Base-by-base conservation (phyloP, 2,329 filamentous ascomycete genomes). In the Hypocrella siamensis region DNA sequence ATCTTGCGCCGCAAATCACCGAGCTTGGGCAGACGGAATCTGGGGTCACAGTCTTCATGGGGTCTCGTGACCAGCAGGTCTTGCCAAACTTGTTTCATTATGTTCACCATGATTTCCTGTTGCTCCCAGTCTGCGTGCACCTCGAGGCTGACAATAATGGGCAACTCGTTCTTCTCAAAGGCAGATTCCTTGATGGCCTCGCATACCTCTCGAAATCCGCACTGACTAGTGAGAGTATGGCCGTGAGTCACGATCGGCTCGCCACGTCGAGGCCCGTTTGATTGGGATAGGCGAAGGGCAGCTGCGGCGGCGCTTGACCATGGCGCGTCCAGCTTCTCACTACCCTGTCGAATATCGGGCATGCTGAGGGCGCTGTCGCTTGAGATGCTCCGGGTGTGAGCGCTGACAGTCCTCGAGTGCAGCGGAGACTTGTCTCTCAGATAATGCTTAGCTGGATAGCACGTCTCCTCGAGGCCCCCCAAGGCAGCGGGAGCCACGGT, bases 91-190 rank as follows among this genome's bases (percentile, higher is more conserved):
- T 93, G 75, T 41, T 75, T 75, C 79, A 98, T 94, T 40, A 96
- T 93, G 34, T 81, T 70, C 9, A 93, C 86, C 82, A 96, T 94
- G 31, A 80, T 68, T 40, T 84, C 75, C 53, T 98, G 90, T 53
- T 96, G 88, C 32, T 81, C 73, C 2, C 67, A 60, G 38, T 78
- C 72, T 11, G 84, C 79, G 52, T 96, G 88, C 1, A 96, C 82
- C 54, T 98, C 90, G 5, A 96, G 65, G 50, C 85, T 93, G 41
- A 96, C 73, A 36, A 96, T 92, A 25, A 98, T 61, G 1, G 90
- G 90, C 15, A 93, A 61, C 32, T 80, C 70, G 37, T 72, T 86
- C 6, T 61, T 68, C 18, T 71, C 60, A 45, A 96, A 96, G 0
- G 84, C 86, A 36, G 75, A 73, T 35, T 92, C 74, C 25, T 70